Percentiles rank a stretch among this genome's conserved stretches.
These are phyloP conservation scores for Lentinus brumalis DNA, from an alignment of 768 basidiomycete genomes.

Conservation along the genomic window DNA sequence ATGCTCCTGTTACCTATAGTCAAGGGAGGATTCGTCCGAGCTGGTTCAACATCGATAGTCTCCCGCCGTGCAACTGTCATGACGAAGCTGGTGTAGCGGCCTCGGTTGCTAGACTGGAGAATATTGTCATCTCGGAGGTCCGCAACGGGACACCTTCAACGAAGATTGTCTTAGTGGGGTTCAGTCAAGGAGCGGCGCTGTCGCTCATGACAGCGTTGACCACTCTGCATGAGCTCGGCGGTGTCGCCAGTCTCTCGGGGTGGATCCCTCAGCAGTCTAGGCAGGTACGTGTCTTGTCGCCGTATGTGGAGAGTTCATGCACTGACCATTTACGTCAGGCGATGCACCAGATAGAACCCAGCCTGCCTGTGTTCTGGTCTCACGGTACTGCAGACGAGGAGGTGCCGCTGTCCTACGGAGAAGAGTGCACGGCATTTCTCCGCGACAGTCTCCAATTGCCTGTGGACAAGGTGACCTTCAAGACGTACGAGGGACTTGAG, in stretches of 20 bases:
- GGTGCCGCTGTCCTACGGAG: constrained; percentile 38
- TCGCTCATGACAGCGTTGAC: constrained; percentile 42
- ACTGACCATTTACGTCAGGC: constrained; percentile 21
- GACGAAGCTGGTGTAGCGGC: constrained; percentile 37
- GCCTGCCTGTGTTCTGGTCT: constrained; percentile 45
- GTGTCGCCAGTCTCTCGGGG: constrained; percentile 46
- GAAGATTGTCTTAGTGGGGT: constrained; percentile 43
- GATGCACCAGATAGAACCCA: constrained; percentile 36
- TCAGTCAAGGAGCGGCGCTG: constrained; percentile 47
- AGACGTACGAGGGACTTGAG: constrained; percentile 16
- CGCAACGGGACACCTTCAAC: constrained; percentile 38
- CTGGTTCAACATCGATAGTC: constrained; percentile 44
- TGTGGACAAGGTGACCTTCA: constrained; percentile 11
- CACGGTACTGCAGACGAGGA: constrained; percentile 42
- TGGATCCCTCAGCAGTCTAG: constrained; percentile 44
- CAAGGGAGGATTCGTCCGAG: constrained; percentile 34
- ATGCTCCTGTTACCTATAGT: constrained; percentile 33
- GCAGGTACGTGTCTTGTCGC: constrained; percentile 30
- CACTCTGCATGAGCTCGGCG: constrained; percentile 43
- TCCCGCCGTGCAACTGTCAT: constrained; percentile 39
- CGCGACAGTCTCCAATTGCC: constrained; percentile 30
- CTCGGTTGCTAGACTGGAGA: constrained; percentile 40
- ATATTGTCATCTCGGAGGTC: constrained; percentile 40
- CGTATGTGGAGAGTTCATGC: not conserved
- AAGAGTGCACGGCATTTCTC: constrained; percentile 38